Evolutionary conservation across 305 asterid genomes (phyloP).

Genomic region (Fraxinus paxiana): DNA sequence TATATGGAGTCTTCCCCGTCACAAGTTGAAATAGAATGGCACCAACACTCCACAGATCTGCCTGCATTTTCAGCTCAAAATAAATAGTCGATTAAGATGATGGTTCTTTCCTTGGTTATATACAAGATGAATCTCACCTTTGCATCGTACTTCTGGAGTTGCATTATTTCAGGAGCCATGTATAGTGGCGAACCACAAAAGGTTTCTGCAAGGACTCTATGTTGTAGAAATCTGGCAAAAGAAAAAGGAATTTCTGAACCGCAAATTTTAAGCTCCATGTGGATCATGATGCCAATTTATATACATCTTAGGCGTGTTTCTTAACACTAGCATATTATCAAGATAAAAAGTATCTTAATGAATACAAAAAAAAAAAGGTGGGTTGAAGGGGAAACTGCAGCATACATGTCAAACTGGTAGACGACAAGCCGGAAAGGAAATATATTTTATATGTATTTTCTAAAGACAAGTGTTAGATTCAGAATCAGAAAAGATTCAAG

Average conservation of each 20-base stretch:
- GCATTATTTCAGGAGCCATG: conserved; percentile 99
- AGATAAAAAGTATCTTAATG: not conserved
- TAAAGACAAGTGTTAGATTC: not conserved
- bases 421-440: not conserved
- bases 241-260: conserved; percentile 20
- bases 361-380: not conserved
- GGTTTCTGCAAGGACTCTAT: conserved; percentile 88
- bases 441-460: not conserved
- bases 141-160: conserved; percentile 82
- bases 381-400: not conserved
- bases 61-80: conserved; percentile 51
- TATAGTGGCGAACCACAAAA: conserved; percentile 94
- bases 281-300: not conserved
- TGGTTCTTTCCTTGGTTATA: conserved; percentile 15
- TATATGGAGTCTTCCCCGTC: conserved; percentile 83
- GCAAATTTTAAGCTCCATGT: conserved; percentile 9
- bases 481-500: not conserved
- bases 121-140: conserved; percentile 54
- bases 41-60: conserved; percentile 99
- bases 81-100: conserved; percentile 26
- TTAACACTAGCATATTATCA: not conserved
- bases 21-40: conserved; percentile 90
- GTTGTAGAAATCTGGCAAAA: conserved; percentile 74
- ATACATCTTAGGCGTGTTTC: conserved; percentile 1
- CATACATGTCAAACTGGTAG: not conserved